Evolutionary conservation across 164 flowering plant genomes (phyloP).

Genomic region (Nymphaea colorata): DNA sequence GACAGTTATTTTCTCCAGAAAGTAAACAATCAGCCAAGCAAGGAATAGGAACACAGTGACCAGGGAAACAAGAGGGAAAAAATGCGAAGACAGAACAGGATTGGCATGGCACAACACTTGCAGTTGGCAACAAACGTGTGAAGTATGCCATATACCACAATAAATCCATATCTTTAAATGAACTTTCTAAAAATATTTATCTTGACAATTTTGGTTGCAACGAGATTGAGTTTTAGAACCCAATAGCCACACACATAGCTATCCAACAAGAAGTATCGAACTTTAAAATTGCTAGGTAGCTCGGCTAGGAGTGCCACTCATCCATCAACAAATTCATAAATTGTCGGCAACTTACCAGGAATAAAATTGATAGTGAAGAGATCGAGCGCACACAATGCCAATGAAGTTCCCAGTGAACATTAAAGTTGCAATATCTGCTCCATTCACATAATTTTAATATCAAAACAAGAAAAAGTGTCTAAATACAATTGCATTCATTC

Average conservation of each 20-base stretch:
- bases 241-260: too few relatives aligned
- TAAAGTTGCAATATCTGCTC: slow-evolving; percentile 64
- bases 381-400: slow-evolving; percentile 78
- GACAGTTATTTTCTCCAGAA: not conserved
- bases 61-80: not conserved
- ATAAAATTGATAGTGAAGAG: slow-evolving; percentile 93
- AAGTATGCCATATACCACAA: too few relatives aligned
- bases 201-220: too few relatives aligned
- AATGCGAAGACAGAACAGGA: not conserved
- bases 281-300: too few relatives aligned
- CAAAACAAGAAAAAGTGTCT: not conserved
- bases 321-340: too few relatives aligned
- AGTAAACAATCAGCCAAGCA: not conserved
- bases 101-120: not conserved
- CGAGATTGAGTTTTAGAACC: too few relatives aligned
- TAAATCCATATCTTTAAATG: too few relatives aligned
- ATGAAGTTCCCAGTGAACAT: slow-evolving; percentile 90
- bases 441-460: not conserved
- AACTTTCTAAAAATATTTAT: too few relatives aligned
- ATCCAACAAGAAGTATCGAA: too few relatives aligned
- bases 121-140: too few relatives aligned
- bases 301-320: too few relatives aligned
- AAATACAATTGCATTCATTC: slow-evolving; percentile 9
- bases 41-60: not conserved
- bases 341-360: slow-evolving; percentile 47